Conservation (phyloP, 495 filamentous ascomycete species). For the Penicillium lividum region DNA sequence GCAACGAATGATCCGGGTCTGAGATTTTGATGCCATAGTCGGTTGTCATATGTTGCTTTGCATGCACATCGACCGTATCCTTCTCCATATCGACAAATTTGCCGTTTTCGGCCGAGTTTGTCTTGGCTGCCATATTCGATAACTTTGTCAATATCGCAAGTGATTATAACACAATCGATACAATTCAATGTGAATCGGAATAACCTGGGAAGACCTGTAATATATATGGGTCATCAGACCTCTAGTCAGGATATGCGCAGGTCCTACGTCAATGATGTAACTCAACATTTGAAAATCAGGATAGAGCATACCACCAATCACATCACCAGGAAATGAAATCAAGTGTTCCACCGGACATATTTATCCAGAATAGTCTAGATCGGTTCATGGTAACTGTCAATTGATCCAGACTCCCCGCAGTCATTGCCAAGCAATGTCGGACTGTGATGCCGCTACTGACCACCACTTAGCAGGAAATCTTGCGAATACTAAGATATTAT, state of each 20-base stretch:
- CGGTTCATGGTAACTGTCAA: not conserved
- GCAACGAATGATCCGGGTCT: constrained; percentile 79
- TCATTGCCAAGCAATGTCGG: constrained; percentile 2
- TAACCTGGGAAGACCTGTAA: not conserved
- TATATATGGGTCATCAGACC: constrained; percentile 1
- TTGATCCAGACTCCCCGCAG: constrained; percentile 12
- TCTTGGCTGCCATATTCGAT: constrained; percentile 15
- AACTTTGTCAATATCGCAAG: not conserved
- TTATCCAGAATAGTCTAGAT: not conserved
- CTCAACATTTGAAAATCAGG: not conserved
- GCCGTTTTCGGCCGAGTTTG: constrained; percentile 15
- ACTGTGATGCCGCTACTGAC: not conserved
- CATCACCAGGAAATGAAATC: constrained; percentile 4
- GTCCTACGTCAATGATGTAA: constrained; percentile 21
- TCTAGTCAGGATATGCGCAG: not conserved
- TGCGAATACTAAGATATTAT: constrained; percentile 9
- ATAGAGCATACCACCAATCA: constrained; percentile 3
- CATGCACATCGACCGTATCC: constrained; percentile 37
- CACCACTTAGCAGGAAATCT: constrained; percentile 4
- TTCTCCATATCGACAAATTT: constrained; percentile 36
- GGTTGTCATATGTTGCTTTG: constrained; percentile 60
- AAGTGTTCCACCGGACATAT: not conserved
- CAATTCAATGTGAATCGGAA: not conserved
- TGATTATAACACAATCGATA: not conserved
- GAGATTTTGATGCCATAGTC: constrained; percentile 77